These are phyloP conservation scores for Trichoderma sp. DNA, from an alignment of 2,329 filamentous ascomycete species.

Conservation along the genomic window DNA sequence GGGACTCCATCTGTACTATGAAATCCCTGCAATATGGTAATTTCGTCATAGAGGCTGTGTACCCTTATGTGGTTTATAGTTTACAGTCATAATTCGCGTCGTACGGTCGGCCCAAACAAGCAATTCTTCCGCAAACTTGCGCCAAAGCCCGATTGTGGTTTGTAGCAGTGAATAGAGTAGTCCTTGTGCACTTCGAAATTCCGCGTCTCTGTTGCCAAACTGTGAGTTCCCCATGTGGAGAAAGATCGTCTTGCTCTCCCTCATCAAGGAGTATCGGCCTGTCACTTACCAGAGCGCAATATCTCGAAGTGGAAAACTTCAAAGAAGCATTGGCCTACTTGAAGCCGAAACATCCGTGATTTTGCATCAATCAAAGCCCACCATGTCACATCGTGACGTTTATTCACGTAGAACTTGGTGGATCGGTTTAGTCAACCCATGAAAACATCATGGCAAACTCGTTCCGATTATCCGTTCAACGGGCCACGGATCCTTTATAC, in stretches of 20 bases:
- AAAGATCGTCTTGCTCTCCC: neutral
- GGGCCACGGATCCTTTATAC: slow-evolving; percentile 7
- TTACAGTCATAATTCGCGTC: neutral
- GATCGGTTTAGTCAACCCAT: neutral
- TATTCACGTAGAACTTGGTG: neutral
- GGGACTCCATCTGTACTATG: neutral
- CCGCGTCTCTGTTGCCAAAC: neutral
- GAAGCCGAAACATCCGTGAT: slow-evolving; percentile 12
- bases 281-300: neutral
- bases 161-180: neutral
- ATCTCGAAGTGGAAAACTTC: neutral
- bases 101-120: neutral
- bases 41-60: neutral
- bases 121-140: neutral
- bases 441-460: neutral
- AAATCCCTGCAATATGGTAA: neutral
- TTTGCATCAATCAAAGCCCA: neutral
- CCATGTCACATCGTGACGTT: slow-evolving; percentile 15
- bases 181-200: neutral
- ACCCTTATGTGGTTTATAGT: neutral
- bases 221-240: neutral
- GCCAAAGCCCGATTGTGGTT: neutral
- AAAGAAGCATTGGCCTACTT: neutral
- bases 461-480: slow-evolving; percentile 17
- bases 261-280: neutral